Evolutionary conservation across 2,329 filamentous ascomycete genomes (phyloP), one percentile per base, ranked within the genome.

Genomic region (Sarocladium oryzae): DNA sequence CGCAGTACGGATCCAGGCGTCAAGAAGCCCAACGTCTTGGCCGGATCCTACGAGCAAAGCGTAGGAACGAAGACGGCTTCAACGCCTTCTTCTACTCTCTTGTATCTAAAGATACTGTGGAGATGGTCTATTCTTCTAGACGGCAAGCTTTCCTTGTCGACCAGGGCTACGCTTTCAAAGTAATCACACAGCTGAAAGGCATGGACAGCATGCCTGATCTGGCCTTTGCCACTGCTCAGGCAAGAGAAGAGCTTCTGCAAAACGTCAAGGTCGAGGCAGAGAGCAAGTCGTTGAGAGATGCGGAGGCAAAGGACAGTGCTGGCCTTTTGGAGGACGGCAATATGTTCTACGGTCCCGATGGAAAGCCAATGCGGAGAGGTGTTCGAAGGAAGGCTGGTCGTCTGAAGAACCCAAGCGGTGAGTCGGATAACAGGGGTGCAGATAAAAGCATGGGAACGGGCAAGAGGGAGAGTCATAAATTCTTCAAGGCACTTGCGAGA

Each of bases 11-110:
- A 54, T 96, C 90, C 4, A 88, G 91, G 57, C 84, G 91, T 69
- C 91, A 96, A 67, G 91, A 96, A 71, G 91, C 91, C 0, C 91
- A 96, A 66, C 83, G 91, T 1, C 77, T 96, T 0, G 91, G 93
- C 2, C 86, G 93, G 49, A 97, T 99, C 60, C 80, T 99, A 2
- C 82, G 93, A 69, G 93, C 93, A 11, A 99, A 99, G 71, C 83
- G 93, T 16, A 81, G 93, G 65, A 97, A 96, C 60, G 93, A 99
- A 60, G 93, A 97, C 66, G 93, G 93, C 7, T 99, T 99, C 69
- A 99, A 99, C 64, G 93, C 93, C 0, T 99, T 97, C 69, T 99
- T 99, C 74, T 99, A 99, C 71, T 95, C 89, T 0, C 79, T 99
- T 1, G 93, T 99, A 3, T 95, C 89, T 5, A 97, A 97, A 66